phyloP scores from a whole-genome alignment of 768 basidiomycete genomes.

The Rickenella mellea region DNA sequence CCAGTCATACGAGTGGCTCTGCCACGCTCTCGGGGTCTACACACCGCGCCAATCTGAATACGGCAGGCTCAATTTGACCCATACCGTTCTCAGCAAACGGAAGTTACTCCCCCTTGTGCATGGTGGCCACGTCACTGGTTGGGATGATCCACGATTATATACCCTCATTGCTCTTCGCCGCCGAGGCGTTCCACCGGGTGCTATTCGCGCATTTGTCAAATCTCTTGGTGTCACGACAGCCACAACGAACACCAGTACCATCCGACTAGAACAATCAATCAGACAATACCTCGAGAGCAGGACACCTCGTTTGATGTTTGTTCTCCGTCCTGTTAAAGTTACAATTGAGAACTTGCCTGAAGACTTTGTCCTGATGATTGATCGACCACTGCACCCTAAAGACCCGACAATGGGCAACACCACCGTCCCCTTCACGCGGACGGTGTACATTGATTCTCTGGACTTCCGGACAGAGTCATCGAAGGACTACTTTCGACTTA shows the following conservation, averaged over 20 bases:
- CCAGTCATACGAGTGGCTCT: constrained; percentile 98
- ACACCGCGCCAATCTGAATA: constrained; percentile 97
- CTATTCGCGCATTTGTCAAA: constrained; percentile 88
- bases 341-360: constrained; percentile 86
- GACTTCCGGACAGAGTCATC: constrained; percentile 91
- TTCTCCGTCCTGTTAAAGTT: constrained; percentile 82
- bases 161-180: constrained; percentile 93
- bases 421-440: constrained; percentile 76
- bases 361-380: constrained; percentile 72
- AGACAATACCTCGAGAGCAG: constrained; percentile 83
- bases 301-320: constrained; percentile 85
- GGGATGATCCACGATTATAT: constrained; percentile 97
- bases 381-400: constrained; percentile 93
- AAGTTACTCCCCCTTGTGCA: constrained; percentile 87
- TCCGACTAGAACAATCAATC: constrained; percentile 84
- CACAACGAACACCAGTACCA: constrained; percentile 71
- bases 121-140: constrained; percentile 74
- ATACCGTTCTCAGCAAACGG: constrained; percentile 96
- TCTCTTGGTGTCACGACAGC: constrained; percentile 89
- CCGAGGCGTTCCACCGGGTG: constrained; percentile 94
- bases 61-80: constrained; percentile 85
- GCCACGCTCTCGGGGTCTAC: constrained; percentile 92
- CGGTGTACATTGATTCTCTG: constrained; percentile 84
- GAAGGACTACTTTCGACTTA: constrained; percentile 93
- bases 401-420: constrained; percentile 79